Conservation (phyloP, 2,329 filamentous ascomycete species). For the Venturia carpophila region DNA sequence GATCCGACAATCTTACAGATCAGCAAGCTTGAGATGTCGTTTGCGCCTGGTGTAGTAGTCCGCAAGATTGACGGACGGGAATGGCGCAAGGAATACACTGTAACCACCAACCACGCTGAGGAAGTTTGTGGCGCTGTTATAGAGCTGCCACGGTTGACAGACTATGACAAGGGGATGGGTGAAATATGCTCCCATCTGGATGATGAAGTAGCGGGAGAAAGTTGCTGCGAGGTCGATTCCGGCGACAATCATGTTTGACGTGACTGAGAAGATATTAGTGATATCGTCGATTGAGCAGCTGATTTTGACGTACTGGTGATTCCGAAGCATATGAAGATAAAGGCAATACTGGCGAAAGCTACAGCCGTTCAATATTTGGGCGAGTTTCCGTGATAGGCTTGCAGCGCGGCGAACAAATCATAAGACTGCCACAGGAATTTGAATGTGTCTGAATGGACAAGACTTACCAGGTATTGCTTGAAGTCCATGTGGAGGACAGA, state of each 20-base stretch:
- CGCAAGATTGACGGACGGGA: slow-evolving; percentile 39
- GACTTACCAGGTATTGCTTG: slow-evolving; percentile 28
- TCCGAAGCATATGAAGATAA: slow-evolving; percentile 40
- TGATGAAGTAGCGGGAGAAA: slow-evolving; percentile 48
- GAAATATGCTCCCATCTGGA: slow-evolving; percentile 39
- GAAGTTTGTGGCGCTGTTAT: slow-evolving; percentile 41
- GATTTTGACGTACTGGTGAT: background rate
- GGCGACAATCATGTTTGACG: slow-evolving; percentile 22
- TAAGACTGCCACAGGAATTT: slow-evolving; percentile 28
- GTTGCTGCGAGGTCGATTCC: slow-evolving; percentile 50
- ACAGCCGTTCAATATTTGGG: slow-evolving; percentile 35
- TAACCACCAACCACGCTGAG: slow-evolving; percentile 41
- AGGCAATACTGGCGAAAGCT: slow-evolving; percentile 40
- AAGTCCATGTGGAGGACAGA: slow-evolving; percentile 36
- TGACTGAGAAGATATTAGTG: slow-evolving; percentile 42
- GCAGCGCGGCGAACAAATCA: slow-evolving; percentile 25
- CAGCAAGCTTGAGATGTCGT: slow-evolving; percentile 35
- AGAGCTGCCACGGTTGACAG: slow-evolving; percentile 46
- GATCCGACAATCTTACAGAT: slow-evolving; percentile 35
- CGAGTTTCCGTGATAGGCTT: slow-evolving; percentile 24
- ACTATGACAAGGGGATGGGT: slow-evolving; percentile 39
- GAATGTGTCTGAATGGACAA: slow-evolving; percentile 10
- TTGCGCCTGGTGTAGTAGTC: slow-evolving; percentile 40
- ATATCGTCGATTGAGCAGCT: slow-evolving; percentile 27
- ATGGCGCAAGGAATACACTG: slow-evolving; percentile 41